phyloP scores from a whole-genome alignment of 2,329 filamentous ascomycete genomes.

The Stemphylium vesicarium region DNA sequence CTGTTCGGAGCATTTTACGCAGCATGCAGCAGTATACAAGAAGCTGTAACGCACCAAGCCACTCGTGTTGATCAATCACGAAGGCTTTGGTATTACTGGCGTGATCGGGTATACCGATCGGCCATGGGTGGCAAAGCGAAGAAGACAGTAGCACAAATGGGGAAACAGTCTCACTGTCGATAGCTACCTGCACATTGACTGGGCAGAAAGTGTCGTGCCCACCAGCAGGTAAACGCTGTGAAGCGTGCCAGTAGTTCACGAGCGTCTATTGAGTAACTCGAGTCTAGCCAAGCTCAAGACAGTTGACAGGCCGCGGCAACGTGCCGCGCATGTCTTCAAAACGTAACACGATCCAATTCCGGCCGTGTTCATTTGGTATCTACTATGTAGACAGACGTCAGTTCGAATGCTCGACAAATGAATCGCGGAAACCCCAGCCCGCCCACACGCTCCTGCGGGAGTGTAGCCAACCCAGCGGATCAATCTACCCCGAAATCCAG shows the following conservation, averaged over 20 bases:
- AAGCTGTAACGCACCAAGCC: not conserved
- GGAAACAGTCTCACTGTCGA: not conserved
- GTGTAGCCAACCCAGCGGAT: not conserved
- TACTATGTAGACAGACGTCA: not conserved
- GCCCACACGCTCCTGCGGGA: not conserved
- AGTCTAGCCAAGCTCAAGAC: slow-evolving; percentile 11
- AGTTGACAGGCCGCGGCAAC: slow-evolving; percentile 15
- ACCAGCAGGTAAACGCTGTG: slow-evolving; percentile 8
- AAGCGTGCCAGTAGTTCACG: slow-evolving; percentile 8
- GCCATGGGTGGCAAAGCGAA: not conserved
- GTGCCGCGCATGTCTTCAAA: slow-evolving; percentile 1
- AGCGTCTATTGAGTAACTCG: slow-evolving; percentile 7
- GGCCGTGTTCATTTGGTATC: not conserved
- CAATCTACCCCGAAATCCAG: not conserved
- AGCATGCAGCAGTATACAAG: not conserved
- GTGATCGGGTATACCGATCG: not conserved
- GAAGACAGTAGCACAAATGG: not conserved
- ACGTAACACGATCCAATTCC: not conserved
- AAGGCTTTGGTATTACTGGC: not conserved
- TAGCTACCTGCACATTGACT: not conserved
- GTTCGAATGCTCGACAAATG: not conserved
- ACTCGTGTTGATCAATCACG: not conserved
- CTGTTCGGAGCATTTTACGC: not conserved
- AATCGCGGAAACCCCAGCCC: not conserved
- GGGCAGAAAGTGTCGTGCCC: not conserved